Evolutionary conservation across 1,139 yeast species (phyloP).

Genomic region (Lodderomyces jiufengensis): DNA sequence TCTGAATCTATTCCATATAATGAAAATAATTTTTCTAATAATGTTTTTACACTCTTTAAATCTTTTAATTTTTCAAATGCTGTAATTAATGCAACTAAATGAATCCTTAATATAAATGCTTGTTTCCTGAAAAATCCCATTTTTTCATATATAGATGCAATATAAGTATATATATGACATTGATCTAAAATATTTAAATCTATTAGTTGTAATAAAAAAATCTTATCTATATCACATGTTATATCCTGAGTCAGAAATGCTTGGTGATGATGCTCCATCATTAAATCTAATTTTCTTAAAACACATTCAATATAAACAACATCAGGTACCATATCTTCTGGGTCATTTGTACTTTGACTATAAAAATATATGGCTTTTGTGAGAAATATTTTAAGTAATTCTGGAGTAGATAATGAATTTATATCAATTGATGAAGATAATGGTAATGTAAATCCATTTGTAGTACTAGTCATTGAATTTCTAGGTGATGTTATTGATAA

Average conservation of each 20-base stretch:
- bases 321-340: constrained; percentile 80
- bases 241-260: constrained; percentile 38
- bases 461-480: constrained; percentile 24
- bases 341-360: constrained; percentile 54
- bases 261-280: constrained; percentile 20
- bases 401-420: constrained; percentile 35
- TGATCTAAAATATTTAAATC: constrained; percentile 52
- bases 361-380: constrained; percentile 54
- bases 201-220: constrained; percentile 35
- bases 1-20: constrained; percentile 39
- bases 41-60: constrained; percentile 19
- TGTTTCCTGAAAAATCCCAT: constrained; percentile 65
- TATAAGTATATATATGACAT: constrained; percentile 57
- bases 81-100: constrained; percentile 52
- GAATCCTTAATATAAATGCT: constrained; percentile 62
- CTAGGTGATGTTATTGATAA: constrained; percentile 26
- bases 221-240: constrained; percentile 47
- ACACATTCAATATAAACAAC: constrained; percentile 73
- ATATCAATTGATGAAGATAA: constrained; percentile 19
- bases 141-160: constrained; percentile 63
- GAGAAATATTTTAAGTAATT: constrained; percentile 44
- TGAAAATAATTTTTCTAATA: constrained; percentile 38
- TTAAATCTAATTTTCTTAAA: constrained; percentile 58
- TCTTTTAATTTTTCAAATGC: constrained; percentile 19
- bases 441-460: constrained; percentile 11